A percentile compares a stretch with the other conserved stretches of the same genome.
Evolutionary conservation across 2,329 filamentous ascomycete species (phyloP).

Genomic region (Aspergillus aculeatinus): DNA sequence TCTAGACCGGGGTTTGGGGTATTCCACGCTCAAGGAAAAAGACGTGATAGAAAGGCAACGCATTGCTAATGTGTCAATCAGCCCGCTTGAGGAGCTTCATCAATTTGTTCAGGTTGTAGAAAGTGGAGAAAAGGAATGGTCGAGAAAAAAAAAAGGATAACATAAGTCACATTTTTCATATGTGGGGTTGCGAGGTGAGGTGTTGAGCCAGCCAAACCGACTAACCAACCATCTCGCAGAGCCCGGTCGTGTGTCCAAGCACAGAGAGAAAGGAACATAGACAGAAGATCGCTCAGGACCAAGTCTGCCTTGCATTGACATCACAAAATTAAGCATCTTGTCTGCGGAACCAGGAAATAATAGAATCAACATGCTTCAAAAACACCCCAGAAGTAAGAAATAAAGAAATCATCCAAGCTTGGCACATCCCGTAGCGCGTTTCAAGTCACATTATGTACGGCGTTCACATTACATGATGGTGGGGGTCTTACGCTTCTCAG

Average conservation of each 20-base stretch:
- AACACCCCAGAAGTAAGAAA: constrained; percentile 9
- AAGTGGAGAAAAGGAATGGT: constrained; percentile 5
- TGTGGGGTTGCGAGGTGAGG: constrained; percentile 1
- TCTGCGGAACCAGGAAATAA: constrained; percentile 3
- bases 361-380: neutral
- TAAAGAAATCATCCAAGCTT: constrained; percentile 27
- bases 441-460: constrained; percentile 37
- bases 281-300: neutral
- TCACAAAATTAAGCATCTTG: constrained; percentile 6
- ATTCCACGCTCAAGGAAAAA: neutral
- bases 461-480: constrained; percentile 51
- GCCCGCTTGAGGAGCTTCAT: constrained; percentile 4
- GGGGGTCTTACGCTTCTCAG: constrained; percentile 83
- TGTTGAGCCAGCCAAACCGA: no score
- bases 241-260: constrained; percentile 5
- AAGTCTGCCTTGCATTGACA: constrained; percentile 4
- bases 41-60: neutral
- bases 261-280: constrained; percentile 4
- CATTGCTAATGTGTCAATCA: constrained; percentile 6
- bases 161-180: constrained; percentile 7
- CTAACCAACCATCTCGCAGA: neutral
- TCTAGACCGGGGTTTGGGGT: neutral
- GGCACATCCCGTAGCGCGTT: constrained; percentile 23
- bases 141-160: constrained; percentile 2
- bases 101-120: constrained; percentile 10